phyloP scores from a whole-genome alignment of 1,139 yeast species.

The Geotrichum reessii region DNA sequence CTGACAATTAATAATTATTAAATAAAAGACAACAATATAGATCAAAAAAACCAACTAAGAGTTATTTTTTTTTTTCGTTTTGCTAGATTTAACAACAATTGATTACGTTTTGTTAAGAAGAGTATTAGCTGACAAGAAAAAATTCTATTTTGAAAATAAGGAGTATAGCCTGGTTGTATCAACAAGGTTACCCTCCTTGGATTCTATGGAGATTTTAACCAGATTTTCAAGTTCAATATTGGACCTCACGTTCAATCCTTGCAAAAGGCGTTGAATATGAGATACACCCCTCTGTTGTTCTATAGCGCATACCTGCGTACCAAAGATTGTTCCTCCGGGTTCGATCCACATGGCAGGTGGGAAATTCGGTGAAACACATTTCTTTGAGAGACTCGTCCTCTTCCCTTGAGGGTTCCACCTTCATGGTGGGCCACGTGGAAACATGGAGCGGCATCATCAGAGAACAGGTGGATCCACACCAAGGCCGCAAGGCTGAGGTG shows the following conservation, averaged over 20 bases:
- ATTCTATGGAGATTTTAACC: constrained; percentile 3
- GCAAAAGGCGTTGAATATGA: neutral
- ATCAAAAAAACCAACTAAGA: too few species aligned
- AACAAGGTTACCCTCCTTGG: constrained; percentile 11
- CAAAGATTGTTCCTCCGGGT: constrained; percentile 34
- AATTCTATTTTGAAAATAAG: neutral
- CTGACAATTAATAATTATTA: too few species aligned
- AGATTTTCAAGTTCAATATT: neutral
- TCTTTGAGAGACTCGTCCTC: constrained; percentile 35
- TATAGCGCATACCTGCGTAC: constrained; percentile 65
- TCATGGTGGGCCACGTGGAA: constrained; percentile 47
- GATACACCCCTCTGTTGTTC: neutral
- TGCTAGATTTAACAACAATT: neutral
- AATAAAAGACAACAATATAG: too few species aligned
- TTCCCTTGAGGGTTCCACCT: constrained; percentile 50
- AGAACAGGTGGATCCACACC: constrained; percentile 42
- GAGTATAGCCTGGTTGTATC: constrained; percentile 1
- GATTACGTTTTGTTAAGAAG: neutral
- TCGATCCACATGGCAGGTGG: constrained; percentile 51
- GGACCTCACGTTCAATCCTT: neutral
- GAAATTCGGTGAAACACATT: constrained; percentile 79
- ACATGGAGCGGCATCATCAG: constrained; percentile 75
- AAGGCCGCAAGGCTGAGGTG: too few species aligned
- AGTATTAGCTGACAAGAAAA: neutral
- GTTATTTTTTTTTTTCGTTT: too few species aligned